Evolutionary conservation across 768 basidiomycete genomes (phyloP).

Genomic region (Thelephora ganbajun): DNA sequence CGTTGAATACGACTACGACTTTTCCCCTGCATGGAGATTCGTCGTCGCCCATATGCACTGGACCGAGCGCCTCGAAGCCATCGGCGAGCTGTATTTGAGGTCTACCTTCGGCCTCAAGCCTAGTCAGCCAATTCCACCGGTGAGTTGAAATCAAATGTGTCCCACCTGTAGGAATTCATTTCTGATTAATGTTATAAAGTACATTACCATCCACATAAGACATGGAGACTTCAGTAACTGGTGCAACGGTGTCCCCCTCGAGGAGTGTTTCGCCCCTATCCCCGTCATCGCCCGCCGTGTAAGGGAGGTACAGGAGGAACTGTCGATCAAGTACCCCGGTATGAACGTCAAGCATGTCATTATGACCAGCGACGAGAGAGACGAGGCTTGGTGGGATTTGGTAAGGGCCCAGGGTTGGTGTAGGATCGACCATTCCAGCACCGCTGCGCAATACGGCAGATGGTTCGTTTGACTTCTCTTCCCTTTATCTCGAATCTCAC

Average conservation of each 20-base stretch:
- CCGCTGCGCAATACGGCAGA: constrained; percentile 19
- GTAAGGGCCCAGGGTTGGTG: constrained; percentile 23
- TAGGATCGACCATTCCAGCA: constrained; percentile 19
- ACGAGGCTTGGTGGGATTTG: constrained; percentile 25
- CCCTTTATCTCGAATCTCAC: too few relatives aligned
- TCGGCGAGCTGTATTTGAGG: constrained; percentile 18
- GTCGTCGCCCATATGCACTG: constrained; percentile 21
- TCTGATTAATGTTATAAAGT: constrained; percentile 10
- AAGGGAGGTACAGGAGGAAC: constrained; percentile 24
- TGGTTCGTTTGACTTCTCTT: constrained; percentile 18
- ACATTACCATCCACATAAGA: constrained; percentile 22
- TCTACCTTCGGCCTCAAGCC: constrained; percentile 14
- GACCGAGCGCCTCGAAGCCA: constrained; percentile 15
- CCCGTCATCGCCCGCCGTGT: constrained; percentile 19
- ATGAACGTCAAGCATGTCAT: constrained; percentile 20
- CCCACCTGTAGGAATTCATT: background rate
- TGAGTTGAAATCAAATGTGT: constrained; percentile 8
- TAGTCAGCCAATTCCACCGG: constrained; percentile 18
- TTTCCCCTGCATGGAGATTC: constrained; percentile 22
- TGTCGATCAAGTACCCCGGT: constrained; percentile 17
- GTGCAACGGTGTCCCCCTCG: constrained; percentile 19
- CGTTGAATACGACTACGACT: constrained; percentile 17
- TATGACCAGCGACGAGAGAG: constrained; percentile 29
- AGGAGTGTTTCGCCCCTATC: constrained; percentile 26
- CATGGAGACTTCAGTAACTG: constrained; percentile 21